Evolutionary conservation across 169 alveolate genomes (phyloP).

Genomic region (Plasmodium yoelii): DNA sequence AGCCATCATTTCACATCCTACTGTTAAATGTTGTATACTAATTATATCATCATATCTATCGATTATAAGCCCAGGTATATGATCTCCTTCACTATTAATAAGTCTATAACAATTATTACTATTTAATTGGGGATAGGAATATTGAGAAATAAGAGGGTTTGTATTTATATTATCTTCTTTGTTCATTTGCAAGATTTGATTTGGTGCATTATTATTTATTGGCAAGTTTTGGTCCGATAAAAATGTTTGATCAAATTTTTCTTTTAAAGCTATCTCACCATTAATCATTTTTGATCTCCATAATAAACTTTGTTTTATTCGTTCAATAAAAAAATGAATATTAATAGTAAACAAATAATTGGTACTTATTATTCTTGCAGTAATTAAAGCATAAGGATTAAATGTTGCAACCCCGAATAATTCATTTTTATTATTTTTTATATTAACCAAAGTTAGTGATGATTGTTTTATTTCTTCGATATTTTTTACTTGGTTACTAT

Average conservation of each 20-base stretch:
- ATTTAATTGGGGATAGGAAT: neutral
- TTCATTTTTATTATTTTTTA: slow-evolving; percentile 46
- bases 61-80: slow-evolving; percentile 78
- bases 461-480: slow-evolving; percentile 34
- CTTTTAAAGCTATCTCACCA: neutral
- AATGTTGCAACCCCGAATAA: slow-evolving; percentile 66
- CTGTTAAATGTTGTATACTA: slow-evolving; percentile 38
- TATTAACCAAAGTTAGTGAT: slow-evolving; percentile 49
- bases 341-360: slow-evolving; percentile 56
- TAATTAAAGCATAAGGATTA: slow-evolving; percentile 64
- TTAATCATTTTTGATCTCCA: slow-evolving; percentile 37
- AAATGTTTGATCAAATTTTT: neutral
- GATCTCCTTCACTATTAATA: slow-evolving; percentile 78
- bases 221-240: neutral
- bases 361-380: slow-evolving; percentile 52
- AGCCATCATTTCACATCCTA: slow-evolving; percentile 59
- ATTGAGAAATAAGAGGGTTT: neutral
- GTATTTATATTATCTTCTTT: neutral
- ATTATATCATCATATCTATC: slow-evolving; percentile 69
- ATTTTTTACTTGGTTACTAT: slow-evolving; percentile 65
- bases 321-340: slow-evolving; percentile 59
- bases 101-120: slow-evolving; percentile 59
- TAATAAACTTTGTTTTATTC: slow-evolving; percentile 18
- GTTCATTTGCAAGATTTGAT: neutral
- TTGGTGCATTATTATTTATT: neutral